These are phyloP conservation scores for Paulinella micropora DNA, from an alignment of 78 protist species.

Conservation along the genomic window DNA sequence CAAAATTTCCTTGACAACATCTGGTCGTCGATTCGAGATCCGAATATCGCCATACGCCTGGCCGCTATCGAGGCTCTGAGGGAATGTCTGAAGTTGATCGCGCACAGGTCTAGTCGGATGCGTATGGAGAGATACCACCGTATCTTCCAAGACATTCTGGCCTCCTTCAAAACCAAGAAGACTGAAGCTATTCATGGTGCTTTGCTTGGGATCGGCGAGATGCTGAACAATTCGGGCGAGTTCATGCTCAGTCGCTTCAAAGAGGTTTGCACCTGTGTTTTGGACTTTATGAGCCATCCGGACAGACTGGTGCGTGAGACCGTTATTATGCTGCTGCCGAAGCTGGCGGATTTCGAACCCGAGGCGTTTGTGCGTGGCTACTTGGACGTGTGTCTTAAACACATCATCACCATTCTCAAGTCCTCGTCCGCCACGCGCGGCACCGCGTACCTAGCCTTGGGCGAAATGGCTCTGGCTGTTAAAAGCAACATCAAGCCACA, in stretches of 20 bases:
- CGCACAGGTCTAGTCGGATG: constrained; percentile 10
- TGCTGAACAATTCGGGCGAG: no score
- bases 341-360: constrained; percentile 10
- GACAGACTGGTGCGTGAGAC: background rate
- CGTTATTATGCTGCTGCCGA: background rate
- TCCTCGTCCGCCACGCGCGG: background rate
- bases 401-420: background rate
- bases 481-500: background rate
- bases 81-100: constrained; percentile 10
- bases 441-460: background rate
- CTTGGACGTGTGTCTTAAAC: background rate
- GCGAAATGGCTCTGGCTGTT: constrained; percentile 9
- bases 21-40: constrained; percentile 20
- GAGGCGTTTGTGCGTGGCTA: background rate
- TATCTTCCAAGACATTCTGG: no score
- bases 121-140: constrained; percentile 20
- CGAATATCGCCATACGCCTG: constrained; percentile 20
- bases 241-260: no score
- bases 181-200: constrained; percentile 4
- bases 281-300: no score
- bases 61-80: constrained; percentile 21
- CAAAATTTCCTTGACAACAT: constrained; percentile 5
- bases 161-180: no score
- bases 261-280: no score
- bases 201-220: background rate